Conservation (phyloP, 495 filamentous ascomycete species). For the Trichoderma orchidacearum region DNA sequence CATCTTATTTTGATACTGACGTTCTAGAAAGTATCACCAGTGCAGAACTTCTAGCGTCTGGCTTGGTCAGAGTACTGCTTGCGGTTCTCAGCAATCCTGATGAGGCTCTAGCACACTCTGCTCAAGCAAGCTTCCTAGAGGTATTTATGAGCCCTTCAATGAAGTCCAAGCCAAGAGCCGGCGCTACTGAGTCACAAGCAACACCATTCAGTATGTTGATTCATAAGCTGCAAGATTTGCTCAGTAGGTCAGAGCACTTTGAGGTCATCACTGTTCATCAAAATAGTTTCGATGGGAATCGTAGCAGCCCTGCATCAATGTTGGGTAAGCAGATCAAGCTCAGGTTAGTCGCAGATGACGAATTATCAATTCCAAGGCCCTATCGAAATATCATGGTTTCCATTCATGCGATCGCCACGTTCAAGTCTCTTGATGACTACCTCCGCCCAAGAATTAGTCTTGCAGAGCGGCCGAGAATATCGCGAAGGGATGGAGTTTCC, state of each 20-base stretch:
- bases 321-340: slow-evolving; percentile 89
- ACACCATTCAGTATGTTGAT: slow-evolving; percentile 87
- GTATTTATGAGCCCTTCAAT: slow-evolving; percentile 77
- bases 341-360: slow-evolving; percentile 79
- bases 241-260: slow-evolving; percentile 95
- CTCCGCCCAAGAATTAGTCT: slow-evolving; percentile 78
- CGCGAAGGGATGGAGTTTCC: slow-evolving; percentile 55
- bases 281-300: slow-evolving; percentile 80
- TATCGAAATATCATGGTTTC: slow-evolving; percentile 95
- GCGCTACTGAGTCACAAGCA: slow-evolving; percentile 46
- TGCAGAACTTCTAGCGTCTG: slow-evolving; percentile 81
- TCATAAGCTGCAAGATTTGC: slow-evolving; percentile 86
- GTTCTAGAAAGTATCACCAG: slow-evolving; percentile 90
- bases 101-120: slow-evolving; percentile 38
- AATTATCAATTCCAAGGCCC: slow-evolving; percentile 68
- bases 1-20: slow-evolving; percentile 80
- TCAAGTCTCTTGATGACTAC: slow-evolving; percentile 95
- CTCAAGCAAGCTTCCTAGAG: slow-evolving; percentile 74
- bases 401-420: slow-evolving; percentile 96
- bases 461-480: slow-evolving; percentile 62
- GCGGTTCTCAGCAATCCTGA: slow-evolving; percentile 64
- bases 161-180: slow-evolving; percentile 47
- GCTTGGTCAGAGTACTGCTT: slow-evolving; percentile 71
- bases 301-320: slow-evolving; percentile 90
- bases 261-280: slow-evolving; percentile 93